Conservation (phyloP, 495 filamentous ascomycete species). For the Rostrohypoxylon terebratum region DNA sequence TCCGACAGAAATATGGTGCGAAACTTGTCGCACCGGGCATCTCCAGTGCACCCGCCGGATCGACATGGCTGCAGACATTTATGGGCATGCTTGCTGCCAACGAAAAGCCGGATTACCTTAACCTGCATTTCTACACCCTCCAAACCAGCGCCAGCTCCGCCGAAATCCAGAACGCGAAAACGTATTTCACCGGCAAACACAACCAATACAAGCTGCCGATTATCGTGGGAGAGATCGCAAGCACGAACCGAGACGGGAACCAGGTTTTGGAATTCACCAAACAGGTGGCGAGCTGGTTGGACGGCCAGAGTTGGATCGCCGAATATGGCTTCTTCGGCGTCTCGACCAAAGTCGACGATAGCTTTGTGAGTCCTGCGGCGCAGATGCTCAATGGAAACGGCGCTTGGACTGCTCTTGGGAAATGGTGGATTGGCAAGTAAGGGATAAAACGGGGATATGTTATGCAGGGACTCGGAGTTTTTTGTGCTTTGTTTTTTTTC, state of each 20-base stretch:
- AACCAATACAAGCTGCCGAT: slow-evolving; percentile 48
- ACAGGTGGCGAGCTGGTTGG: slow-evolving; percentile 55
- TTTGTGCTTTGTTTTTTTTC: neutral
- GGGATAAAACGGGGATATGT: neutral
- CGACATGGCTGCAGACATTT: slow-evolving; percentile 54
- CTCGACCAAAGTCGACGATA: slow-evolving; percentile 51
- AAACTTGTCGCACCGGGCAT: slow-evolving; percentile 55
- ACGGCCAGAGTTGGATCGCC: slow-evolving; percentile 51
- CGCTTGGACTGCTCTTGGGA: slow-evolving; percentile 51
- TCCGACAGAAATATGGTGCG: slow-evolving; percentile 50
- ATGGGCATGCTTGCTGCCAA: slow-evolving; percentile 48
- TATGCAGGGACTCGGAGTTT: slow-evolving; percentile 39
- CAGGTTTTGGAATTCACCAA: slow-evolving; percentile 54
- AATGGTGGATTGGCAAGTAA: slow-evolving; percentile 39
- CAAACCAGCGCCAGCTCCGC: slow-evolving; percentile 43
- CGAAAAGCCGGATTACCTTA: slow-evolving; percentile 55
- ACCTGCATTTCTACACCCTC: slow-evolving; percentile 58
- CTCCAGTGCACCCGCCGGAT: slow-evolving; percentile 48
- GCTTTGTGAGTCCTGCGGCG: slow-evolving; percentile 57
- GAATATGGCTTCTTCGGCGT: slow-evolving; percentile 61
- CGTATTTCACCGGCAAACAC: slow-evolving; percentile 43
- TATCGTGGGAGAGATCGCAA: slow-evolving; percentile 56
- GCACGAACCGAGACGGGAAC: slow-evolving; percentile 46
- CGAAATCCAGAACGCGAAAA: slow-evolving; percentile 48
- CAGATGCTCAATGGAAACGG: slow-evolving; percentile 58